phyloP scores from a whole-genome alignment of 345 rosid genomes.

The Melastoma malabathricum region DNA sequence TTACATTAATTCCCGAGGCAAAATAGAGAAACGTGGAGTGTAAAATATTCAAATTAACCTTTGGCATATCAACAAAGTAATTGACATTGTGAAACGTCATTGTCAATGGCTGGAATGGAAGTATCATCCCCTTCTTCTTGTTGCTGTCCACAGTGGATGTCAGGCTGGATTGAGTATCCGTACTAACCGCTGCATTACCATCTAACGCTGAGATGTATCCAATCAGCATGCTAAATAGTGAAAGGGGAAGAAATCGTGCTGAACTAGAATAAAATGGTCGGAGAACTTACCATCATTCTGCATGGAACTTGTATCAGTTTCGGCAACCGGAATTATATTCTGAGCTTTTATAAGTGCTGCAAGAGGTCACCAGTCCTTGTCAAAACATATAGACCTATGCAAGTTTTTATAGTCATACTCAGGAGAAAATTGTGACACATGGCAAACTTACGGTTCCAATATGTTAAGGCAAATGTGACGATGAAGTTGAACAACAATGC shows the following conservation, averaged over 20 bases:
- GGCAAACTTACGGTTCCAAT: conserved; percentile 56
- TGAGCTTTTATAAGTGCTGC: conserved; percentile 49
- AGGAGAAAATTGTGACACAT: neutral
- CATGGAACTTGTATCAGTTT: conserved; percentile 18
- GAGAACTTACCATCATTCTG: conserved; percentile 13
- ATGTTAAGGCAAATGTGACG: conserved; percentile 60
- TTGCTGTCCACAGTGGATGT: conserved; percentile 15
- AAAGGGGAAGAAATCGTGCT: too few relatives aligned
- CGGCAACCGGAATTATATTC: conserved; percentile 28
- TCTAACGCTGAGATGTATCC: neutral
- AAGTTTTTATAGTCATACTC: neutral
- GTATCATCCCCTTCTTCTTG: conserved; percentile 75
- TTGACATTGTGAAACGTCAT: conserved; percentile 89
- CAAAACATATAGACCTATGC: neutral
- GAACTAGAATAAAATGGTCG: too few relatives aligned
- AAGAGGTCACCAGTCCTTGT: conserved; percentile 10
- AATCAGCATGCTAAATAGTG: too few relatives aligned
- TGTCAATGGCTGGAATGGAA: conserved; percentile 80
- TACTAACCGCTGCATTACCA: conserved; percentile 11
- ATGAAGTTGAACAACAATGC: conserved; percentile 48
- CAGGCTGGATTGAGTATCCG: conserved; percentile 1
- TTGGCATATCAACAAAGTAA: conserved; percentile 86
- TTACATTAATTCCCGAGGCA: too few relatives aligned
- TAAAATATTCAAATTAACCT: conserved; percentile 21
- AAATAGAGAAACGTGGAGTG: too few relatives aligned